phyloP scores from a whole-genome alignment of 257 asterid genomes.

The Oldenlandia corymbosa region DNA sequence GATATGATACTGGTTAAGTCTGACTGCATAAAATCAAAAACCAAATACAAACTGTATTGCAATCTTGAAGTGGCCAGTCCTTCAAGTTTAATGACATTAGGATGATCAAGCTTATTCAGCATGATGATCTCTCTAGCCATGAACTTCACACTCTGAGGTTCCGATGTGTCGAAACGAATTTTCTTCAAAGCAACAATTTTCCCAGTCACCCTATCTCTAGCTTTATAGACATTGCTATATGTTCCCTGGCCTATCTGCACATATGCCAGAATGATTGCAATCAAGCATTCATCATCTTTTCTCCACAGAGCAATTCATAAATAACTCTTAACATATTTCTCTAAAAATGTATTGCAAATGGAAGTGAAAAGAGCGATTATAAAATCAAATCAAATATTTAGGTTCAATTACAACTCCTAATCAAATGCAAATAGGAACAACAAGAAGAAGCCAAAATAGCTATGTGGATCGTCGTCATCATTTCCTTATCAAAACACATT shows the following conservation, averaged over 20 bases:
- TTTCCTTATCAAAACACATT: too few relatives aligned
- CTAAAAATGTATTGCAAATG: neutral
- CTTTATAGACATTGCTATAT: conserved; percentile 87
- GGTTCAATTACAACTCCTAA: too few relatives aligned
- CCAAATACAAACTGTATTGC: conserved; percentile 80
- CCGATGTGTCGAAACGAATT: conserved; percentile 75
- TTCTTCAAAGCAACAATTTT: conserved; percentile 71
- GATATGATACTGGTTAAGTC: conserved; percentile 54
- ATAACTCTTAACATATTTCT: neutral
- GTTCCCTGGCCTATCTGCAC: conserved; percentile 78
- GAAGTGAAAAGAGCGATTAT: too few relatives aligned
- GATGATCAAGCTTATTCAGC: conserved; percentile 60
- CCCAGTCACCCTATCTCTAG: conserved; percentile 49
- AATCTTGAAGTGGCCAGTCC: conserved; percentile 87
- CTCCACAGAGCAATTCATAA: neutral
- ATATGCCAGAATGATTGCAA: neutral
- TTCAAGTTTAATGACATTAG: conserved; percentile 72
- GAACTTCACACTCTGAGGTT: conserved; percentile 62
- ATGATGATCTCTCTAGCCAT: conserved; percentile 88
- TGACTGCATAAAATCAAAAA: conserved; percentile 63
- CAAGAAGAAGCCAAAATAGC: too few relatives aligned
- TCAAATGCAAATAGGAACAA: neutral
- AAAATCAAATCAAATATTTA: neutral
- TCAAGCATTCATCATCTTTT: neutral
- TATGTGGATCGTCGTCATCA: too few relatives aligned